Evolutionary conservation across 768 basidiomycete species (phyloP).

Genomic region (Tricholoma sp.): DNA sequence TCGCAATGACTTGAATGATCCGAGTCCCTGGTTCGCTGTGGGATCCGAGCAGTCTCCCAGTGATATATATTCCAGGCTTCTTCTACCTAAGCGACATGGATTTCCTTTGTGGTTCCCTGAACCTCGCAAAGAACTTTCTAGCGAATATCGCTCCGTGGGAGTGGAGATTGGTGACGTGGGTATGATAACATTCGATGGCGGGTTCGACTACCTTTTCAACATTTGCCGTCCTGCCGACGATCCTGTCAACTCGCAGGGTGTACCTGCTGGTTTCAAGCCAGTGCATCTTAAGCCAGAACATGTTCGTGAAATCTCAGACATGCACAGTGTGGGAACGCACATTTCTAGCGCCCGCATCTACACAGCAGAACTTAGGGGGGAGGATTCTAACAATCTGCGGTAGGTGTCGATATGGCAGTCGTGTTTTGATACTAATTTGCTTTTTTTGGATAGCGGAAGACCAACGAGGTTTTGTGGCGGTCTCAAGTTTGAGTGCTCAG

Average conservation of each 20-base stretch:
- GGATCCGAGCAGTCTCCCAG: not conserved
- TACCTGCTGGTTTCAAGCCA: conserved; percentile 12
- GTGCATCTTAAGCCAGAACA: not conserved
- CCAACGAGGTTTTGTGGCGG: not conserved
- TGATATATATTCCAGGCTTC: conserved; percentile 7
- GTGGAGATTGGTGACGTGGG: conserved; percentile 20
- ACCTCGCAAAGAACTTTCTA: conserved; percentile 15
- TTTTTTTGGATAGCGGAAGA: not conserved
- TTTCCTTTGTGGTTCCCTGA: conserved; percentile 30
- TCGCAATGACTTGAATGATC: not conserved
- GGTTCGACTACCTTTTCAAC: conserved; percentile 17
- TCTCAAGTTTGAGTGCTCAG: not conserved
- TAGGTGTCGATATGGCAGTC: not conserved
- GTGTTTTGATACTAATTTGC: not conserved
- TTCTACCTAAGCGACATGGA: conserved; percentile 18
- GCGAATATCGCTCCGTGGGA: conserved; percentile 15
- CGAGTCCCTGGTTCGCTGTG: not conserved
- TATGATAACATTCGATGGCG: conserved; percentile 17
- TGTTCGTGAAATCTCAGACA: not conserved
- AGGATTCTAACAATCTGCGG: not conserved
- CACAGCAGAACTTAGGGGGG: not conserved
- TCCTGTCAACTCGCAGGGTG: conserved; percentile 12
- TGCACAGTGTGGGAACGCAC: not conserved
- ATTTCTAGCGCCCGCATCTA: not conserved
- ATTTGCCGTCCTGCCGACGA: conserved; percentile 10